Evolutionary conservation across 2,329 filamentous ascomycete species (phyloP).

Genomic region (Chrysoporthe austroafricana): DNA sequence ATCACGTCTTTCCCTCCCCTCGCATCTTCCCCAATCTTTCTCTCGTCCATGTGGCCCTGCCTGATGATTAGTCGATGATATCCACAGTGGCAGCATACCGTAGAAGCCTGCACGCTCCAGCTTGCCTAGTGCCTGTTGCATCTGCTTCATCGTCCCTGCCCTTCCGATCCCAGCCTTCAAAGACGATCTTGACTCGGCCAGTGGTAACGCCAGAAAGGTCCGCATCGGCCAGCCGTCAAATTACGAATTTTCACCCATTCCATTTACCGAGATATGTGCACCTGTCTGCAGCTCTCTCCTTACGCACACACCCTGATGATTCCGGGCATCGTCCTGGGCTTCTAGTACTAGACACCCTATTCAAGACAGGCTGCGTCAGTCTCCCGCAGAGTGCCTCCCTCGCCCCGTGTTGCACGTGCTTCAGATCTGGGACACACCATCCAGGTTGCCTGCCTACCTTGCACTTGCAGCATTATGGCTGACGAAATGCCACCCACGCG

Average conservation of each 20-base stretch:
- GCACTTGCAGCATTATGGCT: neutral
- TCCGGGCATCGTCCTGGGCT: neutral
- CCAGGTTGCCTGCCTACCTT: neutral
- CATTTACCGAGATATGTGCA: neutral
- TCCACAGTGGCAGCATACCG: neutral
- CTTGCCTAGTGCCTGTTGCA: neutral
- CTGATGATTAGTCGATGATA: neutral
- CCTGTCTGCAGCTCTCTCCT: neutral
- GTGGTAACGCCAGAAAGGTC: neutral
- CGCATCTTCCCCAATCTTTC: neutral
- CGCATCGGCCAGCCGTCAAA: neutral
- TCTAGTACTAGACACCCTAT: neutral
- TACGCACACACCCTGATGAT: neutral
- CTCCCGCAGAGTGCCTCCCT: slow-evolving; percentile 1
- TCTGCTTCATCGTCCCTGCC: neutral
- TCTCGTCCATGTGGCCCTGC: neutral
- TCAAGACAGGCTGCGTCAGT: neutral
- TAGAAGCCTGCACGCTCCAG: neutral
- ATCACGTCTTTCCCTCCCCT: neutral
- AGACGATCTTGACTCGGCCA: neutral
- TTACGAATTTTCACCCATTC: neutral
- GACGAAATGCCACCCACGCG: neutral
- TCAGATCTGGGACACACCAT: slow-evolving; percentile 10
- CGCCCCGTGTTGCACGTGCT: slow-evolving; percentile 15
- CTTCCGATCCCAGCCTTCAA: neutral